A percentile compares a stretch with the other conserved stretches of the same genome.
Evolutionary conservation across 129 eudicot genomes (phyloP).

Genomic region (Artemisia annua): DNA sequence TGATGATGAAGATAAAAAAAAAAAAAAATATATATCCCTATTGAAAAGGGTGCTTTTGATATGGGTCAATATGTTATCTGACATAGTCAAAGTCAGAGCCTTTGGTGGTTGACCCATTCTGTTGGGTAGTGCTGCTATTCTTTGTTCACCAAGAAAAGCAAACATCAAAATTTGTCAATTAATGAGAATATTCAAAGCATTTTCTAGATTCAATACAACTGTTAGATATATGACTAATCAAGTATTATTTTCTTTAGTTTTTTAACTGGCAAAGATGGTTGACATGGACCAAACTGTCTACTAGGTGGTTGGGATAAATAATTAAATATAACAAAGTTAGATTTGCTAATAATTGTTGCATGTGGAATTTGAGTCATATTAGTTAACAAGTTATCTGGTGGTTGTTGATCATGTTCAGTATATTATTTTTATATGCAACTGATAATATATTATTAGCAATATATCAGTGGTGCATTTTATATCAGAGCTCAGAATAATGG

Average conservation of each 20-base stretch:
- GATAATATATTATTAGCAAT: neutral
- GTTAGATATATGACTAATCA: slow-evolving; percentile 35
- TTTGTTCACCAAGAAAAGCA: slow-evolving; percentile 34
- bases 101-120: slow-evolving; percentile 28
- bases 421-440: neutral
- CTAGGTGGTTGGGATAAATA: neutral
- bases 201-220: neutral
- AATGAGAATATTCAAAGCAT: slow-evolving; percentile 28
- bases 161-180: slow-evolving; percentile 30
- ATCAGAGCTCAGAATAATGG: no score
- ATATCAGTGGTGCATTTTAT: neutral
- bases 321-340: slow-evolving; percentile 3
- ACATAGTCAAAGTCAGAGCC: slow-evolving; percentile 25
- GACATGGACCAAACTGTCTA: slow-evolving; percentile 30
- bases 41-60: slow-evolving; percentile 28
- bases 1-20: slow-evolving; percentile 14
- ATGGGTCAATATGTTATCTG: slow-evolving; percentile 36
- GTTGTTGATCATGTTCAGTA: neutral
- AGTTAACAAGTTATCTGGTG: slow-evolving; percentile 8
- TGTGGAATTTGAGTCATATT: slow-evolving; percentile 11
- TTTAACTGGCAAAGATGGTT: slow-evolving; percentile 39
- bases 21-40: no score
- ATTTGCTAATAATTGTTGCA: slow-evolving; percentile 16
- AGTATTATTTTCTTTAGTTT: slow-evolving; percentile 15
- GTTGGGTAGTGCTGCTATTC: slow-evolving; percentile 17